Evolutionary conservation across 345 rosid genomes (phyloP), one percentile per base, ranked within the genome.

Genomic region (Passiflora organensis): DNA sequence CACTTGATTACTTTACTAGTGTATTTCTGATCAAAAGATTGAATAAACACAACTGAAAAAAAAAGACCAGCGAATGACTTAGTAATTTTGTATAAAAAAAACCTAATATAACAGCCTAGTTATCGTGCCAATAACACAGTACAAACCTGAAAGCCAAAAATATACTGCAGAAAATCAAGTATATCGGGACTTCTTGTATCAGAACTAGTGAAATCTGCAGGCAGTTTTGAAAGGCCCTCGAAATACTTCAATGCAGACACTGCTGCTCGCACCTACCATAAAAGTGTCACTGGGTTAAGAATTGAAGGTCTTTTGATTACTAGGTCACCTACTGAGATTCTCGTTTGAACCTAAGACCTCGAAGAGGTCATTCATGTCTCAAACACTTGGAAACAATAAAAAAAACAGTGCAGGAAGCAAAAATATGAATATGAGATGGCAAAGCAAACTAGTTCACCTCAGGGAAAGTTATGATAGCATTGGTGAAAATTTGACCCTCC

Each of bases 91-190:
- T n/a, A n/a, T n/a, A n/a, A n/a, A n/a, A n/a, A n/a, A n/a, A n/a
- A n/a, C n/a, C n/a, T 2, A 47, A 38, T 13, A 18, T 2, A 38
- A 45, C 39, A 63, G 10, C 45, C 36, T 16, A 20, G 20, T 50
- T 43, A 16, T 48, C 34, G 59, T 48, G 39, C 43, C 53, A 34
- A 10, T 21, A 55, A 0, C 55, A 25, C 37, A 55, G 43, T 12
- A 76, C 83, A 59, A 70, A 91, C 98, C 95, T 91, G 98, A 77
- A 93, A 93, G 21, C 99, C 99, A 65, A 93, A 93, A 66, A 81
- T 73, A 51, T 68, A 83, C 47, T 93, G 96, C 62, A 93, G 81
- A 76, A 89, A 84, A 80, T 93, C 96, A 49, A 93, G 72, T 75
- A 86, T 73, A 69, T 93, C 99, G 53, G 79, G 76, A 63, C 44